phyloP scores from a whole-genome alignment of 768 basidiomycete genomes.

The Leccinum obscurum region DNA sequence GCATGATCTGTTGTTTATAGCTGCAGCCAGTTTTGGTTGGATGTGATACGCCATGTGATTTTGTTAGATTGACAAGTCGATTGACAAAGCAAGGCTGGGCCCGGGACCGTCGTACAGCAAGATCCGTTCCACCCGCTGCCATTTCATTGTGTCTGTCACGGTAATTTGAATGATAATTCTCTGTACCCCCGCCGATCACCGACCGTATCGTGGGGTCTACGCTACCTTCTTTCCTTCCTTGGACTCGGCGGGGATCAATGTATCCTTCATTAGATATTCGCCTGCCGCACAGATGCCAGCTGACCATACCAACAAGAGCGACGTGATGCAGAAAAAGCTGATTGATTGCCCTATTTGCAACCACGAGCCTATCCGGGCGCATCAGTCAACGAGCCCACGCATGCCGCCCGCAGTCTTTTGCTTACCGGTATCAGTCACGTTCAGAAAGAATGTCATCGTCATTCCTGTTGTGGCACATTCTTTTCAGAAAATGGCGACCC shows the following conservation, averaged over 20 bases:
- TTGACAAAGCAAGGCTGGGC: not conserved
- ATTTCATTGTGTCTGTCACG: not conserved
- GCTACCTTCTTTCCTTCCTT: constrained; percentile 22
- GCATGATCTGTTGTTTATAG: not conserved
- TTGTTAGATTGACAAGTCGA: not conserved
- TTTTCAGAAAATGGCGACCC: not conserved
- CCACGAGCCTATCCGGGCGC: constrained; percentile 63
- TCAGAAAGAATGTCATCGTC: constrained; percentile 83
- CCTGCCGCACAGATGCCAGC: constrained; percentile 74
- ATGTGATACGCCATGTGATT: not conserved
- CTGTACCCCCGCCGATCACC: constrained; percentile 8
- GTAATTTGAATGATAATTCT: not conserved
- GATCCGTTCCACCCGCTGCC: not conserved
- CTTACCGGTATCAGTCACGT: constrained; percentile 74
- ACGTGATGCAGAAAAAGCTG: constrained; percentile 84
- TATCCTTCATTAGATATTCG: constrained; percentile 61
- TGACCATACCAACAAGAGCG: constrained; percentile 75
- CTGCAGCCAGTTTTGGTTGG: not conserved
- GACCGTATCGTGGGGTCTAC: constrained; percentile 26
- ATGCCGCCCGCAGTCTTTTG: constrained; percentile 8
- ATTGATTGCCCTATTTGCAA: constrained; percentile 88
- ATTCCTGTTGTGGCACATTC: constrained; percentile 48
- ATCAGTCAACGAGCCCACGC: constrained; percentile 6
- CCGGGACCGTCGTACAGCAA: not conserved
- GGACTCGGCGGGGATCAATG: constrained; percentile 22